Evolutionary conservation across 2,329 filamentous ascomycete species (phyloP), one percentile per base, ranked within the genome.

Genomic region (Penicillium sp.): DNA sequence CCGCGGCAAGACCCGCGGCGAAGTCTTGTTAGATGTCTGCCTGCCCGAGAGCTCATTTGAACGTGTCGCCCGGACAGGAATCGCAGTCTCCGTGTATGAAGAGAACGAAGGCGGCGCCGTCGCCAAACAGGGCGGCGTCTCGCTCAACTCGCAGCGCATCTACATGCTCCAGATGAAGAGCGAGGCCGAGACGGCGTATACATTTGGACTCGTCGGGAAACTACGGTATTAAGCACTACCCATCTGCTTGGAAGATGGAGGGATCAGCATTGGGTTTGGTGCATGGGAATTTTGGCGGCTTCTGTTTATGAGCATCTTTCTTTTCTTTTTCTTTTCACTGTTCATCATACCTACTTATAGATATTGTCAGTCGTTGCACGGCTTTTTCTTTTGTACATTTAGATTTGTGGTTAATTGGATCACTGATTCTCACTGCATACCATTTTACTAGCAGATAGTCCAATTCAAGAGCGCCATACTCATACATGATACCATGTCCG

Each of bases 21-120:
- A 85, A 54, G 79, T 87, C 1, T 72, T 95, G 31, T 79, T 96
- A 0, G 92, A 97, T 69, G 90, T 89, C 1, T 91, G 91, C 43
- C 77, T 96, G 1, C 88, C 88, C 10, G 90, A 91, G 67, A 88
- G 84, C 50, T 92, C 89, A 65, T 95, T 96, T 72, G 88, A 92
- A 60, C 79, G 89, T 16, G 84, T 96, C 54, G 92, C 90, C 5
- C 84, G 88, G 59, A 88, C 89, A 30, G 92, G 92, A 42, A 92
- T 96, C 63, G 89, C 94, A 1, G 85, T 95, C 50, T 92, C 88
- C 58, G 87, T 96, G 31, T 94, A 90, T 84, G 88, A 94, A 69
- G 85, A 90, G 61, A 84, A 84, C 44, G 82, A 86, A 56, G 82
- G 82, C 56, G 78, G 82, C 22, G 82, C 82, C 22, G 70, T 79